Percentiles rank a stretch among this genome's conserved stretches.
Conservation (phyloP, 2,329 filamentous ascomycete genomes). For the Gyromitra esculenta region DNA sequence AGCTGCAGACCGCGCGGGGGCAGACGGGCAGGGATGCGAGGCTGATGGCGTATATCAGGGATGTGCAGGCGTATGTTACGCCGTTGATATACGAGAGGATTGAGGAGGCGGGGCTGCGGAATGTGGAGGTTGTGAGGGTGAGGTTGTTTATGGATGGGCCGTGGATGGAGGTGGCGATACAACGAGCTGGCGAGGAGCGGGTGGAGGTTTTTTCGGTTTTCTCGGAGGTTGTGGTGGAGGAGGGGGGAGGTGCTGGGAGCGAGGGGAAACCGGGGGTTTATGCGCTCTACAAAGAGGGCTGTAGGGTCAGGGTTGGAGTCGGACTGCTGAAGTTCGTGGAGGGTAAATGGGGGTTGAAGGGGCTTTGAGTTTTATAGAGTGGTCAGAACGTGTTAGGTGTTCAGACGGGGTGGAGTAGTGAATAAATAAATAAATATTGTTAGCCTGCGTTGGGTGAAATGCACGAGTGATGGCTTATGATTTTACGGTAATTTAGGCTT, state of each 20-base stretch:
- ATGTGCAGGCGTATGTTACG: slow-evolving; percentile 10
- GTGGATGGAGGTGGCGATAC: slow-evolving; percentile 19
- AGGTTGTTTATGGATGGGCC: slow-evolving; percentile 13
- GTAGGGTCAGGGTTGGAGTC: neutral
- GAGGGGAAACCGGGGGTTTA: slow-evolving; percentile 5
- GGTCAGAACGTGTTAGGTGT: neutral
- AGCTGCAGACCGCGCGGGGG: neutral
- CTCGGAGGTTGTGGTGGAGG: neutral
- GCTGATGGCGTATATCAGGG: neutral
- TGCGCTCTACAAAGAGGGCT: neutral
- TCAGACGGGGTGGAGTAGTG: neutral
- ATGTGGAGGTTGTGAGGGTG: neutral
- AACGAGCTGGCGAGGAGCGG: neutral
- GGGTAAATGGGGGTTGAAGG: neutral
- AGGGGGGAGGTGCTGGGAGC: neutral
- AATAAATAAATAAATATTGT: neutral
- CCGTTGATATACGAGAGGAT: slow-evolving; percentile 3
- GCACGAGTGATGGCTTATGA: slow-evolving; percentile 20
- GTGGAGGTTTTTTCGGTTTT: slow-evolving; percentile 19
- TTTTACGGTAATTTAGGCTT: slow-evolving; percentile 5
- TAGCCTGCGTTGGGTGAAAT: neutral
- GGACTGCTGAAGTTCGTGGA: neutral
- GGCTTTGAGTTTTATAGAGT: neutral
- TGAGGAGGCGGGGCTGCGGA: slow-evolving; percentile 7
- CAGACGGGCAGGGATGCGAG: neutral